Conservation (phyloP, 768 basidiomycete species). For the Pleurotus eryngii region DNA sequence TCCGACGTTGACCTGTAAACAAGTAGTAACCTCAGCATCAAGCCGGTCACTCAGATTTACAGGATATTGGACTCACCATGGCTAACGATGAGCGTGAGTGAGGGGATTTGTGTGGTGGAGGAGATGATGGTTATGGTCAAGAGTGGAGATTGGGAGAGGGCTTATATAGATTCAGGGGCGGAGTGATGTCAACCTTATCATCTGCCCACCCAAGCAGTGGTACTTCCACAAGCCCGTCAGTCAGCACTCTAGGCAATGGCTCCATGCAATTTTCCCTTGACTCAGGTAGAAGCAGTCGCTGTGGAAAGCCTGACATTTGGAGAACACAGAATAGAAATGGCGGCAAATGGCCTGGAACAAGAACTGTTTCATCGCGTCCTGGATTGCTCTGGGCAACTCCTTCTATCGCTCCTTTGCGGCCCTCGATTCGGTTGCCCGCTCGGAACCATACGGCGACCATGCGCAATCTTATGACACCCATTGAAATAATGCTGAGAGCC, state of each 20-base stretch:
- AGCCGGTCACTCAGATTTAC: no score
- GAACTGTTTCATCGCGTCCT: background rate
- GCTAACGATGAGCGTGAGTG: background rate
- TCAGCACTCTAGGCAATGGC: background rate
- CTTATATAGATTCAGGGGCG: background rate
- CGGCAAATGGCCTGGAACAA: background rate
- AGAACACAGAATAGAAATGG: background rate
- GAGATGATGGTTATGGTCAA: slow-evolving; percentile 3
- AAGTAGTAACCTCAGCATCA: background rate
- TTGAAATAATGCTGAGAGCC: background rate
- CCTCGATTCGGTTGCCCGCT: slow-evolving; percentile 1
- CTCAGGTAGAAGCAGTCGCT: no score
- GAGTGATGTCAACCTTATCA: slow-evolving; percentile 6
- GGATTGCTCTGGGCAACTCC: slow-evolving; percentile 7
- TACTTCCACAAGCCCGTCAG: background rate
- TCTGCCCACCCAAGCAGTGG: background rate
- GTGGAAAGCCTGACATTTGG: no score
- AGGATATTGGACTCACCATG: slow-evolving; percentile 7
- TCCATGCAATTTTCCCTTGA: no score
- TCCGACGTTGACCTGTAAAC: slow-evolving; percentile 74
- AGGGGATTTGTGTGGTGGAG: background rate
- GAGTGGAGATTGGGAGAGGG: slow-evolving; percentile 6
- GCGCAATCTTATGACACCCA: background rate
- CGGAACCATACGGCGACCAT: background rate
- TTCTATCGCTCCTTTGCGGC: background rate